A percentile compares a stretch with the other conserved stretches of the same genome.
Conservation (phyloP, 805 yeast species). For the Gaillardinia entomophila region DNA sequence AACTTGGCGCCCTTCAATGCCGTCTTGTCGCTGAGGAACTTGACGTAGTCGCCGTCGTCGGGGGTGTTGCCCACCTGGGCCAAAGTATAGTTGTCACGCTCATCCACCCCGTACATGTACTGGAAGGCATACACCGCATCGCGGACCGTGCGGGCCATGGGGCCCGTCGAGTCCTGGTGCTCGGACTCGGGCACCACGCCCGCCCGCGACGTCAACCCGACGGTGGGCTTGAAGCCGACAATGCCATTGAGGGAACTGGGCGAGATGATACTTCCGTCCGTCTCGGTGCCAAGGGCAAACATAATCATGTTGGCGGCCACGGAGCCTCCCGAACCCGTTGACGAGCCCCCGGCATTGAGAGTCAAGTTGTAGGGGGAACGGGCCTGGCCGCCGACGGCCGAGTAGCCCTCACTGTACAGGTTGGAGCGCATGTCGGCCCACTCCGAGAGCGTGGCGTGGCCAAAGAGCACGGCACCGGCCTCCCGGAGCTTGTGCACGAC, state of each 20-base stretch:
- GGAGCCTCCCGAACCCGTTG: constrained; percentile 21
- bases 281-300: constrained; percentile 21
- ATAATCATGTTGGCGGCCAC: constrained; percentile 20
- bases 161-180: constrained; percentile 20
- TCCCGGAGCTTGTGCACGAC: constrained; percentile 17
- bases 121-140: constrained; percentile 21
- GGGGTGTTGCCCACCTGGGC: constrained; percentile 20
- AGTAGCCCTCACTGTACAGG: constrained; percentile 19
- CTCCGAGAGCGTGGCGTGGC: constrained; percentile 20
- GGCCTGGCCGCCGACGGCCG: constrained; percentile 20
- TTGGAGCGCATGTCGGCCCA: constrained; percentile 24
- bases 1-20: constrained; percentile 22
- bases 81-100: constrained; percentile 12
- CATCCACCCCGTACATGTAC: constrained; percentile 16
- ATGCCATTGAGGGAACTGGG: constrained; percentile 19
- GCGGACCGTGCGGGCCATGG: constrained; percentile 19
- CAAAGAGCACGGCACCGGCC: constrained; percentile 21
- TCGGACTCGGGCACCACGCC: constrained; percentile 22
- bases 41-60: constrained; percentile 19
- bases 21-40: constrained; percentile 12
- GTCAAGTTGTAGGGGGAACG: constrained; percentile 20
- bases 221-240: constrained; percentile 21
- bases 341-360: constrained; percentile 18
- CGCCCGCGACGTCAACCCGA: constrained; percentile 19
- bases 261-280: constrained; percentile 21